Evolutionary conservation across 768 basidiomycete genomes (phyloP), one percentile per base, ranked within the genome.

Genomic region (Trametes sanguinea): DNA sequence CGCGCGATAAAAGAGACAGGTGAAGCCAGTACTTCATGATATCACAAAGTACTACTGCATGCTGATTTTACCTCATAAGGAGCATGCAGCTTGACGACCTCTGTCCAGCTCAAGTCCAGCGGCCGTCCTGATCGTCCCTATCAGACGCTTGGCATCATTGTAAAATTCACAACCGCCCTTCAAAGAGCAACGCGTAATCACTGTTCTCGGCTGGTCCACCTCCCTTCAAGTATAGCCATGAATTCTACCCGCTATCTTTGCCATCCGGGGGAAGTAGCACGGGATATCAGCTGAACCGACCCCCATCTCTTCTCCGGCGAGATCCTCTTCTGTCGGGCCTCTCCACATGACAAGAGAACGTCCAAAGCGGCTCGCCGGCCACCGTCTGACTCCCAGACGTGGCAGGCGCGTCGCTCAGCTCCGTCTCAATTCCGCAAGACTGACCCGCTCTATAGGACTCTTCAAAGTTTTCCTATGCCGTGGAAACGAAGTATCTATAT

Each of bases 261-360:
- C 32, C 42, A 35, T 7, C 32, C 17, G 16, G 40, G 8, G 10
- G 40, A 14, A 27, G 29, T 27, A 16, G 14, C 42, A 44, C 57
- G 32, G 30, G 57, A 45, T 51, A 32, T 59, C 57, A 59, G 4
- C 42, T 50, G 39, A 27, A 42, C 48, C 32, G 8, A 30, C 2
- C 37, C 30, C 33, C 47, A 17, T 27, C 52, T 33, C 52, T 22
- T 54, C 60, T 45, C 17, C 47, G 8, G 39, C 11, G 39, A 2
- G 35, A 46, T 52, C 55, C 27, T 17, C 42, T 22, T 2, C 35
- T 30, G 32, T 17, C 35, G 6, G 35, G 6, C 6, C 11, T 37
- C 43, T 29, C 17, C 61, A 62, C 61, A 52, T 62, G 61, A 62
- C 51, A 35, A 13, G 27, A 17, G 9, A 2, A 50, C 4, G 8